These are phyloP conservation scores for Rheum nobile DNA, from an alignment of 148 eudicot genomes.

Conservation along the genomic window DNA sequence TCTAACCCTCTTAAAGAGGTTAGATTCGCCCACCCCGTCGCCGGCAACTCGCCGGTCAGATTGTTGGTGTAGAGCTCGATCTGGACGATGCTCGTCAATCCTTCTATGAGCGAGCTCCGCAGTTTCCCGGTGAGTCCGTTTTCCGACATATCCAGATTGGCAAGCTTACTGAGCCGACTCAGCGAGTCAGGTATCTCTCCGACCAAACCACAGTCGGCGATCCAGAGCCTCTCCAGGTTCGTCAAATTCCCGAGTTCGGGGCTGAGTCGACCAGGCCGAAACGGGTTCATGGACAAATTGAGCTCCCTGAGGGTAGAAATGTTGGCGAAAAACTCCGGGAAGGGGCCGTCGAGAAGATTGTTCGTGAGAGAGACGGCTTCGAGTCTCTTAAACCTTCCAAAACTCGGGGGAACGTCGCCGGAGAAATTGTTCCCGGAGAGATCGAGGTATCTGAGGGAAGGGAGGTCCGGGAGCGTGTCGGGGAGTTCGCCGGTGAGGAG, in stretches of 20 bases:
- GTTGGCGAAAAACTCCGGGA: slow-evolving; percentile 41
- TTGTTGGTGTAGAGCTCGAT: slow-evolving; percentile 60
- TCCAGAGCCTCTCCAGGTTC: slow-evolving; percentile 51
- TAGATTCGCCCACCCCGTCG: slow-evolving; percentile 48
- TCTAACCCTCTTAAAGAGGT: slow-evolving; percentile 36
- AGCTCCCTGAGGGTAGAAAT: slow-evolving; percentile 41
- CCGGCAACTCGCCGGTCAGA: slow-evolving; percentile 49
- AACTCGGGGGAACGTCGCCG: slow-evolving; percentile 49
- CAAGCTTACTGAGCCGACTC: slow-evolving; percentile 27
- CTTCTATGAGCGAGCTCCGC: slow-evolving; percentile 42
- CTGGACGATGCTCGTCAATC: slow-evolving; percentile 31
- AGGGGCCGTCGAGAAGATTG: slow-evolving; percentile 48
- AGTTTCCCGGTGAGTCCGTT: slow-evolving; percentile 36
- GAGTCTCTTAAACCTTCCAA: slow-evolving; percentile 34
- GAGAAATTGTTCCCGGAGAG: slow-evolving; percentile 57
- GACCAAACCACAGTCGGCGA: slow-evolving; percentile 24
- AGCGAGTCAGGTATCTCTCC: slow-evolving; percentile 62
- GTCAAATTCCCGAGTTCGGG: slow-evolving; percentile 39
- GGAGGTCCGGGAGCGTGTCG: slow-evolving; percentile 18
- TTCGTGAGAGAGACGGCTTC: slow-evolving; percentile 31
- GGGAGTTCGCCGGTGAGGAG: slow-evolving; percentile 39
- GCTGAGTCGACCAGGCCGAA: slow-evolving; percentile 40
- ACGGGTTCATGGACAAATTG: slow-evolving; percentile 55
- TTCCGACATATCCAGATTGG: slow-evolving; percentile 43
- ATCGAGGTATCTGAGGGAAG: slow-evolving; percentile 38